Percentiles rank a stretch among this genome's conserved stretches.
phyloP scores from a whole-genome alignment of 306 rosid species.

The Castanopsis chinensis region DNA sequence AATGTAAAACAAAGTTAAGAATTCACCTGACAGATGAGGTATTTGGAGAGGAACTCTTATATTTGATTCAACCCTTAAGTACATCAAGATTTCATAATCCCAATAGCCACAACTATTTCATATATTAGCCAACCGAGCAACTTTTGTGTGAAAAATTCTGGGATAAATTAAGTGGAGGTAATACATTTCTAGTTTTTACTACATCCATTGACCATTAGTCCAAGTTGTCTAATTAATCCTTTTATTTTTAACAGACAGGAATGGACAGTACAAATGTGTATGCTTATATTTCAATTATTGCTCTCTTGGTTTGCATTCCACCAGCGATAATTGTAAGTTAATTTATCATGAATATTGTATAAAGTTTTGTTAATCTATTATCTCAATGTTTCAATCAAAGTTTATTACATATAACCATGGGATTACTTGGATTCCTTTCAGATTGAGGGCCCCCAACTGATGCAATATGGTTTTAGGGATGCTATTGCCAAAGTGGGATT shows the following conservation, averaged over 20 bases:
- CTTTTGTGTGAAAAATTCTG: not conserved
- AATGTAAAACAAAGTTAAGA: not conserved
- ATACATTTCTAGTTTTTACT: not conserved
- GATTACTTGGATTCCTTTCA: constrained; percentile 34
- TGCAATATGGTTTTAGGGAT: constrained; percentile 62
- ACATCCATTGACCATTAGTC: not conserved
- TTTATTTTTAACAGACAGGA: constrained; percentile 49
- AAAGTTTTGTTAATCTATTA: not conserved
- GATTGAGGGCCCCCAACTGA: constrained; percentile 71
- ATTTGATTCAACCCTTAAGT: not conserved
- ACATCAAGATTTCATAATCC: not conserved
- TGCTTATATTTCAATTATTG: constrained; percentile 76
- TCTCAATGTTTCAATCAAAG: not conserved
- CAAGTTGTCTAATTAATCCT: not conserved
- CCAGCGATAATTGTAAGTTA: constrained; percentile 63
- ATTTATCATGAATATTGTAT: not conserved
- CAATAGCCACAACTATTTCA: not conserved
- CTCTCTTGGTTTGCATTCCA: constrained; percentile 65
- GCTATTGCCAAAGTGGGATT: constrained; percentile 76
- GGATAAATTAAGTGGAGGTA: not conserved
- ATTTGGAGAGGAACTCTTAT: not conserved
- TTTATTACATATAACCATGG: not conserved
- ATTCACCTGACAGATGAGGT: not conserved
- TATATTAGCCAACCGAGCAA: not conserved
- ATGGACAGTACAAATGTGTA: constrained; percentile 79